A percentile compares a stretch with the other conserved stretches of the same genome.
These are phyloP conservation scores for Apiospora saccharicola DNA, from an alignment of 2,329 filamentous ascomycete species.

Conservation along the genomic window DNA sequence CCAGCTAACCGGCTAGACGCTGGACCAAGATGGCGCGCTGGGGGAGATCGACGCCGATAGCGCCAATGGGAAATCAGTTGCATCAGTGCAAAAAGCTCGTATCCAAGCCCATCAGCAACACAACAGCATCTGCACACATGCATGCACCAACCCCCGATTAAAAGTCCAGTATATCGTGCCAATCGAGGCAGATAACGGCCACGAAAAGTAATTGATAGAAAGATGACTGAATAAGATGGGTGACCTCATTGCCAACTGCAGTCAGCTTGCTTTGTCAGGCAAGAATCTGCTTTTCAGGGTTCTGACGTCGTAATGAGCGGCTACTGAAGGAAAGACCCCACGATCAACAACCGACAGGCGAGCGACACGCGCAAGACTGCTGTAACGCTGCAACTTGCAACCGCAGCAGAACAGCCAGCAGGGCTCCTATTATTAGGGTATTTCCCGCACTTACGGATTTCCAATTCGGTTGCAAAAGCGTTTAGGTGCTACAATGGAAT, in stretches of 20 bases:
- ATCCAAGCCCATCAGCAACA: conserved; percentile 2
- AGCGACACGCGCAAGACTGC: background rate
- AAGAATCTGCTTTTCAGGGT: background rate
- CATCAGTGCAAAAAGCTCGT: background rate
- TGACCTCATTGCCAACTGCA: conserved; percentile 18
- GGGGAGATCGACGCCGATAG: background rate
- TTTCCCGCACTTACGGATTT: background rate
- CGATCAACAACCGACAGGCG: background rate
- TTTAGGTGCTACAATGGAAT: background rate
- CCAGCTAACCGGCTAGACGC: background rate
- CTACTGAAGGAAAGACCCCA: background rate
- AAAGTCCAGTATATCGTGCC: background rate
- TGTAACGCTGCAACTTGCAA: too few relatives aligned
- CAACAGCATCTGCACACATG: background rate
- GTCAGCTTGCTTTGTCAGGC: background rate
- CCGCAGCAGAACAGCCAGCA: background rate
- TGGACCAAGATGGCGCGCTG: background rate
- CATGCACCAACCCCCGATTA: background rate
- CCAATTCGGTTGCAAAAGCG: background rate
- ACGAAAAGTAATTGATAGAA: background rate
- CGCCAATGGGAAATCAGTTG: background rate
- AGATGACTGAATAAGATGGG: background rate
- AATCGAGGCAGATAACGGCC: background rate
- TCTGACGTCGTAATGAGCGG: conserved; percentile 11
- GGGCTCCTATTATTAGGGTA: background rate